Base-by-base conservation (phyloP, 768 basidiomycete species). In the Cystobasidium ongulense region DNA sequence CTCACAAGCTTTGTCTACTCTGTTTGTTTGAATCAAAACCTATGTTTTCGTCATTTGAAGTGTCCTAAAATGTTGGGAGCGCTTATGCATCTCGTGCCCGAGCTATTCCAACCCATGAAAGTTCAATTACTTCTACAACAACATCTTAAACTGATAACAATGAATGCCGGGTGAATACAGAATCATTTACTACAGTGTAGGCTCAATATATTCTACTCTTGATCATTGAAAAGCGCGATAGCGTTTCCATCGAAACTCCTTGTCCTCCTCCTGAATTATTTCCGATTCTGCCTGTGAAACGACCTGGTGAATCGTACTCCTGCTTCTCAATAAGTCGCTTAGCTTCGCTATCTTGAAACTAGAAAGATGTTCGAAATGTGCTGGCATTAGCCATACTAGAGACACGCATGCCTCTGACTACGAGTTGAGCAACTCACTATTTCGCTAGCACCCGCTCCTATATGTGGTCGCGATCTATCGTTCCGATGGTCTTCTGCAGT, bases 401-500 rank as follows among this genome's bases (percentile, higher is more conserved):
- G n/a, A n/a, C n/a, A n/a, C n/a, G n/a, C n/a, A n/a, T n/a, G n/a
- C n/a, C n/a, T n/a, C n/a, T n/a, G n/a, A n/a, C n/a, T n/a, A n/a
- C n/a, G n/a, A n/a, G 15, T 4, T 17, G 8, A 36, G 15, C 2
- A 39, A 29, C 63, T 15, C 39, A 81, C 81, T 59, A 76, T 80
- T 66, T 82, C 82, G n/a, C 78, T 79, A 35, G 79, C 79, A 21
- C 78, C 77, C 25, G 81, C 79, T 0, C 82, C 83, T 1, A 84
- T 81, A 21, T 79, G 78, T 0, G 78, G 43, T 18, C 83, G 75
- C 11, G 77, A 78, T 59, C 81, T 79, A 63, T 80, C 79, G 67
- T 83, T 83, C 15, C 81, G 79, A 1, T 71, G 75, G 66, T 83
- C 83, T 64, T 81, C 82, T 23, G 74, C 75, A 67, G 81, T 80